phyloP scores from a whole-genome alignment of 371 early-diverging fungal species.

The Rhizopus stolonifer region DNA sequence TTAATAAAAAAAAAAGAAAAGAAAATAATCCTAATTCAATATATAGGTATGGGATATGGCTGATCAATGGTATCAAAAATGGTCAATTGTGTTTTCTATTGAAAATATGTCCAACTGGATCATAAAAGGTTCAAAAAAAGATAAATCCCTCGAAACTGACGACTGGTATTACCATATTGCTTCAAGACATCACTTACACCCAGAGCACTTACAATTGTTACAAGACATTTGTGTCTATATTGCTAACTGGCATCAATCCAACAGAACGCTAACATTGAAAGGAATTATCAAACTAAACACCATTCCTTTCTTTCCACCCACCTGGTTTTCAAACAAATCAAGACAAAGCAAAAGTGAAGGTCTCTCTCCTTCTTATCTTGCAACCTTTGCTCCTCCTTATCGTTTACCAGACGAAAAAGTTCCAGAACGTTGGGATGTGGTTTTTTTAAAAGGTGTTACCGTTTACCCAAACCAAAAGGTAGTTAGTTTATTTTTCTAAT shows the following conservation, averaged over 20 bases:
- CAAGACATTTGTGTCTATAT: slow-evolving; percentile 35
- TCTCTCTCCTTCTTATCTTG: slow-evolving; percentile 40
- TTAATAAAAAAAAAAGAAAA: no score
- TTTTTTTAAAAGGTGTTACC: slow-evolving; percentile 45
- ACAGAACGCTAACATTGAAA: slow-evolving; percentile 28
- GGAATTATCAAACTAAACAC: slow-evolving; percentile 33
- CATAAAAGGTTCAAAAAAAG: slow-evolving; percentile 8
- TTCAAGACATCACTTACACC: slow-evolving; percentile 30
- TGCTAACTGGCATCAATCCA: slow-evolving; percentile 36
- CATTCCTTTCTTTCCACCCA: slow-evolving; percentile 40
- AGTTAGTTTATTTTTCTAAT: neutral
- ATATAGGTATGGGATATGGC: slow-evolving; percentile 46
- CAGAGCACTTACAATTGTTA: slow-evolving; percentile 32
- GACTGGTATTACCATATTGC: slow-evolving; percentile 35
- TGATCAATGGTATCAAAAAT: slow-evolving; percentile 53
- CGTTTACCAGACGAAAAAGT: slow-evolving; percentile 23
- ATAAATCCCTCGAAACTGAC: slow-evolving; percentile 16
- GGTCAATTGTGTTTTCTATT: slow-evolving; percentile 42
- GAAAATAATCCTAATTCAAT: no score
- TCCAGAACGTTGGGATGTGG: slow-evolving; percentile 46
- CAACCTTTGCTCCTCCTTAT: slow-evolving; percentile 44
- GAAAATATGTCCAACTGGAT: slow-evolving; percentile 50
- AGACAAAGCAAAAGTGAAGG: slow-evolving; percentile 32
- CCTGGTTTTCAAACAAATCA: slow-evolving; percentile 41
- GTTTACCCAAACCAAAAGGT: slow-evolving; percentile 37